Evolutionary conservation across 345 rosid species (phyloP), one percentile per base, ranked within the genome.

Genomic region (Zanthoxylum bungeanum): DNA sequence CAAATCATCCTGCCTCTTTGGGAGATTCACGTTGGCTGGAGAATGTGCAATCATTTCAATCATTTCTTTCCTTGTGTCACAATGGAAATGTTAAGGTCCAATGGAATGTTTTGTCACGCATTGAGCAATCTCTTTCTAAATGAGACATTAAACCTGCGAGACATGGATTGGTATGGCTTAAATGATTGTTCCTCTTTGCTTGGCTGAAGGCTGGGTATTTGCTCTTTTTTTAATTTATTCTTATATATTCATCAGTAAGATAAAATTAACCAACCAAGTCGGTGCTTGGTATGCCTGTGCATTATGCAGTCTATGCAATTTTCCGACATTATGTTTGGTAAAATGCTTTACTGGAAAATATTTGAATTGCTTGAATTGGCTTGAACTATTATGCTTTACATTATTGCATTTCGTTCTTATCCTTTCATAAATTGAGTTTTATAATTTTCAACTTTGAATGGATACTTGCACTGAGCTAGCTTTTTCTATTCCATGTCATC

Each of bases 71-170:
- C 98, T 46, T 89, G 97, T 83, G 89, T 94, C 71, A 89, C 95
- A 90, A 93, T 60, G 97, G 97, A 68, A 94, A 94, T 72, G 98
- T 92, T 80, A 94, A 94, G 98, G 98, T 94, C 63, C 98, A 94
- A 53, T 94, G 98, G 98, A 94, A 94, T 85, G 98, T 88, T 63
- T n/a, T 92, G 98, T 76, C 91, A 92, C 63, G 97, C 98, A 22
- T 77, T 92, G 77, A 90, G 97, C 86, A 89, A 88, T 66, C 85
- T 94, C 66, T 92, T 92, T 78, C 79, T 88, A 64, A 94, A 90
- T 42, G 88, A 89, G 81, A 84, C 98, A 40, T 67, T 92, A 72
- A 80, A 79, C 69, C 85, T 90, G 73, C 91, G 84, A 75, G 88
- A 94, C 67, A 86, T 82, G 92, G 95, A 90, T 66, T 92, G 98